Evolutionary conservation across 805 yeast species (phyloP).

Genomic region (Middelhovenomyces tepae): DNA sequence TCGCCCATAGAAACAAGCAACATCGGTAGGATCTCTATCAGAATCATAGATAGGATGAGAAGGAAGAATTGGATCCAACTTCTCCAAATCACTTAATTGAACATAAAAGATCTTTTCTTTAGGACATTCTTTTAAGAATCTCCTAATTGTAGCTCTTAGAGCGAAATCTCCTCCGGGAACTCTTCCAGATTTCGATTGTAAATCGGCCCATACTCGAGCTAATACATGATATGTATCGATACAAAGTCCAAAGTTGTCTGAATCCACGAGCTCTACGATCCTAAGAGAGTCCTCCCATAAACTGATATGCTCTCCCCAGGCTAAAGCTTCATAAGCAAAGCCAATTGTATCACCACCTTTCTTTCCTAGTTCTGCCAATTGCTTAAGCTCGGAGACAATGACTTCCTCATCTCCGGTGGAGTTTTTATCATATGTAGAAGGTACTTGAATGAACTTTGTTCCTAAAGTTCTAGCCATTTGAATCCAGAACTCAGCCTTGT

Average conservation of each 20-base stretch:
- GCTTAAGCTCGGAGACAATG: constrained; percentile 10
- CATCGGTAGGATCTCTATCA: constrained; percentile 6
- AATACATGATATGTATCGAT: constrained; percentile 26
- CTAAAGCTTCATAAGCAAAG: constrained; percentile 25
- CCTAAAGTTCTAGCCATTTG: constrained; percentile 6
- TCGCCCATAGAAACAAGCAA: constrained; percentile 5
- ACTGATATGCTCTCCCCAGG: constrained; percentile 23
- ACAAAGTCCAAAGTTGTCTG: constrained; percentile 24
- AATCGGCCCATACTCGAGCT: constrained; percentile 15
- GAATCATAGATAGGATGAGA: constrained; percentile 3
- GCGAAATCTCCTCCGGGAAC: constrained; percentile 9
- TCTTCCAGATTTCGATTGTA: constrained; percentile 6
- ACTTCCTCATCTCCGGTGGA: constrained; percentile 9
- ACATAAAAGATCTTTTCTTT: constrained; percentile 20
- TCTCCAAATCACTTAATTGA: constrained; percentile 23
- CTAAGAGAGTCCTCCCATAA: constrained; percentile 17
- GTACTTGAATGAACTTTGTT: constrained; percentile 11
- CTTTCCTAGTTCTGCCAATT: constrained; percentile 10
- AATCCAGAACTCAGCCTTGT: constrained; percentile 10
- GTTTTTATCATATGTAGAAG: constrained; percentile 4
- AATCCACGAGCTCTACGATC: constrained; percentile 18
- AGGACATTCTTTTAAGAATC: constrained; percentile 10
- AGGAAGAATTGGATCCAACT: constrained; percentile 4
- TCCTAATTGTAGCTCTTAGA: constrained; percentile 7
- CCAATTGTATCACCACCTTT: no score